Evolutionary conservation across 192 early-diverging fungal species (phyloP).

Genomic region (Lobosporangium transversale): DNA sequence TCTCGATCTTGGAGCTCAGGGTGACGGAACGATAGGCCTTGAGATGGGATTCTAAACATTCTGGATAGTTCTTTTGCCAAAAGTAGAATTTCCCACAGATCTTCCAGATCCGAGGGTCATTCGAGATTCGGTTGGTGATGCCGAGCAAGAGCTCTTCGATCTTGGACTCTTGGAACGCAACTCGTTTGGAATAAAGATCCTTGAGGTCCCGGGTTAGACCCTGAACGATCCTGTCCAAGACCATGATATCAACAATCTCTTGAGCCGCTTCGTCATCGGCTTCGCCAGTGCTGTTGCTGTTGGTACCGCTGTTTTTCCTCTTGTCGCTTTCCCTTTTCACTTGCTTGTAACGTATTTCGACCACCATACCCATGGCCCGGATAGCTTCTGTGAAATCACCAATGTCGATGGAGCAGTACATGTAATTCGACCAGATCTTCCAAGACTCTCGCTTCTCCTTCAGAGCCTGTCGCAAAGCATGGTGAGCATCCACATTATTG

Average conservation of each 20-base stretch:
- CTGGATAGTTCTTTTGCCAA: slow-evolving; percentile 67
- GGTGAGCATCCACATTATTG: slow-evolving; percentile 80
- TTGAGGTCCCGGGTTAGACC: slow-evolving; percentile 67
- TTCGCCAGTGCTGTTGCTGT: too few species aligned
- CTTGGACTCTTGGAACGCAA: slow-evolving; percentile 56
- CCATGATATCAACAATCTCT: slow-evolving; percentile 83
- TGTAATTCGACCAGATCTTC: slow-evolving; percentile 95
- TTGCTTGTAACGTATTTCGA: slow-evolving; percentile 80
- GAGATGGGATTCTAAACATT: slow-evolving; percentile 81
- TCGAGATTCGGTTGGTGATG: slow-evolving; percentile 83
- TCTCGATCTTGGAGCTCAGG: slow-evolving; percentile 78
- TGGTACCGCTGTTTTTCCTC: too few species aligned
- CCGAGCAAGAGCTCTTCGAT: slow-evolving; percentile 73
- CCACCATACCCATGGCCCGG: slow-evolving; percentile 81
- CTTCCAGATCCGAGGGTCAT: slow-evolving; percentile 77
- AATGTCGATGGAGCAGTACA: slow-evolving; percentile 81
- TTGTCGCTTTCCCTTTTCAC: slow-evolving; percentile 66
- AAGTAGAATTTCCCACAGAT: slow-evolving; percentile 81
- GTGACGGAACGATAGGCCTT: slow-evolving; percentile 88
- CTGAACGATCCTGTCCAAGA: slow-evolving; percentile 77
- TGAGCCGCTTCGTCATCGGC: too few species aligned
- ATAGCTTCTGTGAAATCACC: slow-evolving; percentile 86
- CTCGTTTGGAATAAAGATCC: slow-evolving; percentile 64
- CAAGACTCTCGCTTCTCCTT: slow-evolving; percentile 83
- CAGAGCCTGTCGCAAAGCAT: slow-evolving; percentile 83